Percentiles rank a stretch among this genome's conserved stretches.
phyloP scores from a whole-genome alignment of 306 rosid species.

The Alnus glutinosa region DNA sequence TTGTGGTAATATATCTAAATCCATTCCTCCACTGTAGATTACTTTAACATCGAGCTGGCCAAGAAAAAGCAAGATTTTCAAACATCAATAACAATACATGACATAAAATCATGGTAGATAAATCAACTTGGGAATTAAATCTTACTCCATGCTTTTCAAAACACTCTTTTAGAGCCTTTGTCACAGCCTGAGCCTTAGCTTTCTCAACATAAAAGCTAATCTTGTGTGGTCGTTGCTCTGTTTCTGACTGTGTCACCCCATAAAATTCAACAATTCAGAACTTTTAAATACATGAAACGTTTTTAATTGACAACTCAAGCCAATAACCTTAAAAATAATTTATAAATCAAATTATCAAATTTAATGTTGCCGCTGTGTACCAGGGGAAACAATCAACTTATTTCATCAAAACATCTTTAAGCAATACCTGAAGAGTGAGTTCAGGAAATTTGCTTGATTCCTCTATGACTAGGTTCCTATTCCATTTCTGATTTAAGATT shows the following conservation, averaged over 20 bases:
- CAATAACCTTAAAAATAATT: neutral
- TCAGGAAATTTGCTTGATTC: slow-evolving; percentile 75
- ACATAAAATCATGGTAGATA: slow-evolving; percentile 4
- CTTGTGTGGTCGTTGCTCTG: slow-evolving; percentile 90
- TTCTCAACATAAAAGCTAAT: slow-evolving; percentile 83
- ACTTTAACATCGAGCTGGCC: slow-evolving; percentile 93
- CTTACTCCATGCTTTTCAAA: slow-evolving; percentile 70
- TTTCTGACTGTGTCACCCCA: slow-evolving; percentile 67
- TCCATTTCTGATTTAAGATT: slow-evolving; percentile 79
- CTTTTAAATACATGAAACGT: slow-evolving; percentile 13
- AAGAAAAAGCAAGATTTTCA: slow-evolving; percentile 30
- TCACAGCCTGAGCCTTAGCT: slow-evolving; percentile 72
- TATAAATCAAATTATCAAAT: neutral
- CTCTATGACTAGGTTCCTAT: slow-evolving; percentile 64
- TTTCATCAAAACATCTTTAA: slow-evolving; percentile 4
- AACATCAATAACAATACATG: slow-evolving; percentile 14
- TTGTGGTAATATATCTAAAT: slow-evolving; percentile 85
- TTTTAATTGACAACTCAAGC: slow-evolving; percentile 12
- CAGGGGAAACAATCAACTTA: slow-evolving; percentile 14
- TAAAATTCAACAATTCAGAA: slow-evolving; percentile 17
- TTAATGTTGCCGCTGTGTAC: slow-evolving; percentile 3
- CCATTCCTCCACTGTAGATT: slow-evolving; percentile 95
- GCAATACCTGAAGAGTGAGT: slow-evolving; percentile 79
- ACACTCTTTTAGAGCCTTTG: slow-evolving; percentile 63
- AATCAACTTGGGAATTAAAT: slow-evolving; percentile 13